Base-by-base conservation (phyloP, 2,329 filamentous ascomycete species). In the Metarhizium sp. region DNA sequence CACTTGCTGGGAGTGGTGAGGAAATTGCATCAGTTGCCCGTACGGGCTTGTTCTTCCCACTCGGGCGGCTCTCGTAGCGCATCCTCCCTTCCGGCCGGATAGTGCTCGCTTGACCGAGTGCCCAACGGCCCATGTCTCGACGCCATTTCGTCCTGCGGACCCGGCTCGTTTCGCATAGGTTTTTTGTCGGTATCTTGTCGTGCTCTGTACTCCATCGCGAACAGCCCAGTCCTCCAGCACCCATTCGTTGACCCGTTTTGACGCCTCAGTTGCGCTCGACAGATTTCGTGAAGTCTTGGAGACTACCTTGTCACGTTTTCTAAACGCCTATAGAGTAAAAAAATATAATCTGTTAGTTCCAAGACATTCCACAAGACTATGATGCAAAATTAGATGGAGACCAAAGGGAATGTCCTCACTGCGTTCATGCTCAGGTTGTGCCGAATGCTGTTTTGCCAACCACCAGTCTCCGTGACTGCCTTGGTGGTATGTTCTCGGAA, bases 381-480 rank as follows among this genome's bases (percentile, higher is more conserved):
- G n/a, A 4, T 7, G 55, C 11, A 49, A 25, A 25, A 53, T 50
- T 48, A 43, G 50, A 51, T 29, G 40, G 7, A 38, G 25, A 32
- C 8, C 18, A 6, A 51, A 5, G 48, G 18, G 10, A 47, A 16
- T 45, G 2, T 38, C 66, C 73, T 72, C 82, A 96, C 92, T 58
- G 80, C 79, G 64, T 97, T 97, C 92, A 97, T 96, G 50, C 90
- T 96, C 7, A 97, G 75, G 63, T 97, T 97, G 69, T 97, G 92
- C 2, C 92, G 83, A 60, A 97, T 95, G 67, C 90, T 95, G 70
- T 96, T 97, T 72, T 92, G 88, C 92, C 92, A 97, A 10, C 92
- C 92, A 62, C 85, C 87, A 53, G 77, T 82, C 4, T 82, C 83
- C 65, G 91, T 94, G 55, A 81, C 78, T 3, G 90, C 82, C 69